phyloP scores from a whole-genome alignment of 805 yeast species.

The Candida maris region DNA sequence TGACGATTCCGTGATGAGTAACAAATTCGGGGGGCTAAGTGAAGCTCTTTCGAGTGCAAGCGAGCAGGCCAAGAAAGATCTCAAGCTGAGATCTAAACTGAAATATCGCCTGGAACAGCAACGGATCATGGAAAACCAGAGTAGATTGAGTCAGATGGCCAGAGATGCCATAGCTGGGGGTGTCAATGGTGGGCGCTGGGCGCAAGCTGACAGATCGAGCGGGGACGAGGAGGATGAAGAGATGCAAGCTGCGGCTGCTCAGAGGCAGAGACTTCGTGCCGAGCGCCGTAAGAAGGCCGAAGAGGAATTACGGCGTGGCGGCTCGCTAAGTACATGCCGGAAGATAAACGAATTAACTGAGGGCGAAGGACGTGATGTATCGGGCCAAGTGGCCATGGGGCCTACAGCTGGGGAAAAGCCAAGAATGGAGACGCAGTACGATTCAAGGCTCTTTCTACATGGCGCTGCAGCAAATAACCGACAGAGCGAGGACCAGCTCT shows the following conservation, averaged over 20 bases:
- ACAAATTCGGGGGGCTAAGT: conserved; percentile 59
- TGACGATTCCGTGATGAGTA: conserved; percentile 40
- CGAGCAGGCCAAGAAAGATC: conserved; percentile 52
- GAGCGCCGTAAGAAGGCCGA: conserved; percentile 47
- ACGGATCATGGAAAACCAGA: conserved; percentile 48
- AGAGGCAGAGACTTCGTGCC: conserved; percentile 37
- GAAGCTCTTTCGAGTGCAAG: conserved; percentile 74
- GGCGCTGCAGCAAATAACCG: conserved; percentile 37
- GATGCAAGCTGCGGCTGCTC: conserved; percentile 22
- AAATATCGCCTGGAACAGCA: conserved; percentile 48
- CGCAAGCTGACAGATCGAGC: conserved; percentile 8
- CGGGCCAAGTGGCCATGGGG: conserved; percentile 54
- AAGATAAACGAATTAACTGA: conserved; percentile 40
- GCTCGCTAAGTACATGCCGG: conserved; percentile 33
- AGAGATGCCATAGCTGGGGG: conserved; percentile 40
- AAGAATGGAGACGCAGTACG: conserved; percentile 45
- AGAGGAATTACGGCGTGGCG: conserved; percentile 42
- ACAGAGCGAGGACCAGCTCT: conserved; percentile 46
- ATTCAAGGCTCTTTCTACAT: conserved; percentile 52
- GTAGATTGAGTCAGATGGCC: conserved; percentile 48
- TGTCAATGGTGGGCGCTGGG: conserved; percentile 15
- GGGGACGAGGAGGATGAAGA: conserved; percentile 14
- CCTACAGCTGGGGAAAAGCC: conserved; percentile 29
- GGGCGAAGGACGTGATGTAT: conserved; percentile 48
- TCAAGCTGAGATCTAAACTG: conserved; percentile 47